Base-by-base conservation (phyloP, 2,329 filamentous ascomycete species). In the Exophiala sideris region DNA sequence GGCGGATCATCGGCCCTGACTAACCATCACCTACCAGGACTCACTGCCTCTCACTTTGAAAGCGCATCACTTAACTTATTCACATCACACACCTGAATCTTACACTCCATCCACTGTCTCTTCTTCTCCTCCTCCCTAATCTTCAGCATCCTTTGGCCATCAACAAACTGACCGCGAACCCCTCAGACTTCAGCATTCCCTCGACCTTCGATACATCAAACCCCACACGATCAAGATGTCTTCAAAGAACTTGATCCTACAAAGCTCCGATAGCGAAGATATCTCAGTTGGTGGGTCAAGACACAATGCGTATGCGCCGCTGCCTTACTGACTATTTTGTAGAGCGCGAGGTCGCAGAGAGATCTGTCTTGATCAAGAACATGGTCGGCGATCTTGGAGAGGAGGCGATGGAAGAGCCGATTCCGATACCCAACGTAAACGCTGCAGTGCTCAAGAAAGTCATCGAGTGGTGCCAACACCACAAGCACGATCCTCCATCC, bases 381-480 rank as follows among this genome's bases (percentile, higher is more conserved):
- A 87, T 99, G 87, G 82, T 99, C 42, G 91, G 96, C 69, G 94
- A 99, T 76, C 77, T 97, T 45, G 91, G 90, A 63, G 85, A 87
- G 20, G 65, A 71, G 52, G 69, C 63, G 73, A 81, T 64, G 68
- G 75, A 77, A 18, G 85, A 91, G 68, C 81, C 88, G 2, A 92
- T 99, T 49, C 92, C 94, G 7, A 91, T 95, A 60, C 89, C 88
- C 61, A 95, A 95, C 70, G 86, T 86, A 64, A 96, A 95, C 71
- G 91, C 96, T 70, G 83, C 89, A 1, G 94, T 99, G 36, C 81
- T 99, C 35, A 86, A 87, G 71, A 99, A 99, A 77, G 94, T 99
- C 32, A 86, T 99, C 66, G 94, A 97, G 74, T 99, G 94, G 94
- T 97, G 94, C 78, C 84, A 89, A 62, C 90, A 96, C 71, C 94